Evolutionary conservation across 768 basidiomycete species (phyloP).

Genomic region (Suillus variegatus): DNA sequence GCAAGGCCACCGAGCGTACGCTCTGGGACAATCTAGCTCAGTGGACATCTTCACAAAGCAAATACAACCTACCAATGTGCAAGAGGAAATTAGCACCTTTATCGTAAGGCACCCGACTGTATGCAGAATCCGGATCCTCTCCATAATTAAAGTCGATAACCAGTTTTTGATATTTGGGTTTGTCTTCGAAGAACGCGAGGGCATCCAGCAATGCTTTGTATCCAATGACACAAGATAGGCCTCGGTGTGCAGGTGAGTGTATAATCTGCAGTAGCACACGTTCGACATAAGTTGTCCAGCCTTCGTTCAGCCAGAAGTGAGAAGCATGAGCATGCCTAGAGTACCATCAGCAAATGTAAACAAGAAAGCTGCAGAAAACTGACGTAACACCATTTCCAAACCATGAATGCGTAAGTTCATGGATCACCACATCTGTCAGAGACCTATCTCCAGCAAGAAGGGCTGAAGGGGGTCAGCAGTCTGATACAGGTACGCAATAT

Average conservation of each 20-base stretch:
- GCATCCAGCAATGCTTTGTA: slow-evolving; percentile 47
- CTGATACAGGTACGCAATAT: neutral
- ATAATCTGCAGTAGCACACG: slow-evolving; percentile 48
- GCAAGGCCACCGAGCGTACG: slow-evolving; percentile 56
- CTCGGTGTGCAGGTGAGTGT: slow-evolving; percentile 49
- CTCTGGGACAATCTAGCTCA: slow-evolving; percentile 32
- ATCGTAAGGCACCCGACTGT: slow-evolving; percentile 52
- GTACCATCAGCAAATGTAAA: neutral
- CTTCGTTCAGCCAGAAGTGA: slow-evolving; percentile 55
- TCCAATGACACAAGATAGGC: slow-evolving; percentile 53
- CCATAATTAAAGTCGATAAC: slow-evolving; percentile 49
- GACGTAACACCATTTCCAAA: slow-evolving; percentile 57
- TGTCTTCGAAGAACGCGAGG: slow-evolving; percentile 41
- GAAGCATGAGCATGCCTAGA: slow-evolving; percentile 40
- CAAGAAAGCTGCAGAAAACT: slow-evolving; percentile 10
- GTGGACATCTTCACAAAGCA: neutral
- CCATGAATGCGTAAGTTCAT: slow-evolving; percentile 56
- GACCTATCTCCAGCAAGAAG: slow-evolving; percentile 57
- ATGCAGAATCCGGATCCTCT: slow-evolving; percentile 51
- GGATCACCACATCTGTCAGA: slow-evolving; percentile 55
- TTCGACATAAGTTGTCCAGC: slow-evolving; percentile 64
- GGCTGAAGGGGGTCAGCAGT: slow-evolving; percentile 27
- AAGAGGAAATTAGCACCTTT: slow-evolving; percentile 61
- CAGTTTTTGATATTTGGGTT: slow-evolving; percentile 52
- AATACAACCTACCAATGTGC: slow-evolving; percentile 41